A percentile compares a stretch with the other conserved stretches of the same genome.
These are phyloP conservation scores for Lepidium aucheri DNA, from an alignment of 345 rosid species.

Conservation along the genomic window DNA sequence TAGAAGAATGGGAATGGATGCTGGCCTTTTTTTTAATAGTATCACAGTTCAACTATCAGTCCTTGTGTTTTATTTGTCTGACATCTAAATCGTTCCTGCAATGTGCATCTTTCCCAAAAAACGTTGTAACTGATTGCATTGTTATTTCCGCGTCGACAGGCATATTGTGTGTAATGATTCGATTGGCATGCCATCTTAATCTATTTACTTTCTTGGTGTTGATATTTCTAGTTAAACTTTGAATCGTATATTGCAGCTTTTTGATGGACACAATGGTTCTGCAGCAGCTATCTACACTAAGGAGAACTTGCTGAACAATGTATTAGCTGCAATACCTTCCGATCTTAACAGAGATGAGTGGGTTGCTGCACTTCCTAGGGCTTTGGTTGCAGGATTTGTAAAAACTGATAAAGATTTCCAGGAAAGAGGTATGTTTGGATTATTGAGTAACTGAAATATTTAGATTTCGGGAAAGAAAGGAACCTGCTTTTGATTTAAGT, in stretches of 20 bases:
- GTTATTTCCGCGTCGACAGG: neutral
- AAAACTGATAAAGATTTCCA: conserved; percentile 99
- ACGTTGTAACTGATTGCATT: neutral
- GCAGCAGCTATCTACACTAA: conserved; percentile 93
- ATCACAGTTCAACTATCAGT: too few species aligned
- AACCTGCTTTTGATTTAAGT: neutral
- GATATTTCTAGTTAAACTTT: neutral
- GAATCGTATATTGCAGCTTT: conserved; percentile 48
- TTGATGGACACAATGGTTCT: conserved; percentile 98
- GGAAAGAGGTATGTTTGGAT: conserved; percentile 43
- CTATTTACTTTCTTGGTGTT: neutral
- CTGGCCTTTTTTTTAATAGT: neutral
- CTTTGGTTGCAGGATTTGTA: conserved; percentile 96
- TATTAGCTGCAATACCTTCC: conserved; percentile 70
- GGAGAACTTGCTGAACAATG: conserved; percentile 82
- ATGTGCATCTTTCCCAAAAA: neutral
- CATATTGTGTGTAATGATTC: neutral
- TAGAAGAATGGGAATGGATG: neutral
- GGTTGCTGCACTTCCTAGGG: conserved; percentile 90
- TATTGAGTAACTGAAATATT: neutral
- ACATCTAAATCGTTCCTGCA: neutral
- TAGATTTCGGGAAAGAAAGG: neutral
- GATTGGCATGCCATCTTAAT: neutral
- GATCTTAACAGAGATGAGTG: conserved; percentile 92
- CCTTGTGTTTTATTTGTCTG: too few species aligned